These are phyloP conservation scores for Solanum sejunctum DNA, from an alignment of 257 asterid species.

Conservation along the genomic window DNA sequence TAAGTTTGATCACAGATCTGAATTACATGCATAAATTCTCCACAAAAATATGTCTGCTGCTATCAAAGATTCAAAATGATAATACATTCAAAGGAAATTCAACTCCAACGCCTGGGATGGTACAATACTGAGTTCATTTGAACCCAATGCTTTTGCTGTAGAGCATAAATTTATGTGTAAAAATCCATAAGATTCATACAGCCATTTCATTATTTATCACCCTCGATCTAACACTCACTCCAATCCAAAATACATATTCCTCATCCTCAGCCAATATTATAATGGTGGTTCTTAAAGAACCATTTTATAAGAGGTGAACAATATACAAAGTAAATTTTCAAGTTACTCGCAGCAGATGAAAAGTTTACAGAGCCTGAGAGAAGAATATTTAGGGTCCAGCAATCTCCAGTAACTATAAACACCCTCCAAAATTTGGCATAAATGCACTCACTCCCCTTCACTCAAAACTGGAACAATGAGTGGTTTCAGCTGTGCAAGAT, in stretches of 20 bases:
- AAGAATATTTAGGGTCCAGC: not conserved
- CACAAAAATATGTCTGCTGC: not conserved
- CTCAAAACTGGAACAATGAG: constrained; percentile 75
- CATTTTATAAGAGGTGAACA: not conserved
- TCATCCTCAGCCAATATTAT: not conserved
- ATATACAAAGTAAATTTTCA: not conserved
- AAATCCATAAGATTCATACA: not conserved
- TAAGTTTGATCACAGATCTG: no score
- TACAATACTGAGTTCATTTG: not conserved
- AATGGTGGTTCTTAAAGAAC: not conserved
- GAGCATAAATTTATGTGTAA: not conserved
- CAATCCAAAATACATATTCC: not conserved
- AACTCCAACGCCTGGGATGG: not conserved
- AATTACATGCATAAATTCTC: not conserved
- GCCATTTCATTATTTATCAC: not conserved
- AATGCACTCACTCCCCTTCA: constrained; percentile 34
- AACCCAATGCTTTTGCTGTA: not conserved
- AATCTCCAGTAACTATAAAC: not conserved
- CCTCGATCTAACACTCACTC: not conserved
- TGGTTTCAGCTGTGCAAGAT: constrained; percentile 86
- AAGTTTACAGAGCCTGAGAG: constrained; percentile 6
- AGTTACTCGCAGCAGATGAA: not conserved
- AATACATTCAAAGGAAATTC: not conserved
- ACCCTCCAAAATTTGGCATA: not conserved
- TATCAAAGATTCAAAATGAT: not conserved